Base-by-base conservation (phyloP, 2,329 filamentous ascomycete genomes). In the Corinectria fuckeliana region DNA sequence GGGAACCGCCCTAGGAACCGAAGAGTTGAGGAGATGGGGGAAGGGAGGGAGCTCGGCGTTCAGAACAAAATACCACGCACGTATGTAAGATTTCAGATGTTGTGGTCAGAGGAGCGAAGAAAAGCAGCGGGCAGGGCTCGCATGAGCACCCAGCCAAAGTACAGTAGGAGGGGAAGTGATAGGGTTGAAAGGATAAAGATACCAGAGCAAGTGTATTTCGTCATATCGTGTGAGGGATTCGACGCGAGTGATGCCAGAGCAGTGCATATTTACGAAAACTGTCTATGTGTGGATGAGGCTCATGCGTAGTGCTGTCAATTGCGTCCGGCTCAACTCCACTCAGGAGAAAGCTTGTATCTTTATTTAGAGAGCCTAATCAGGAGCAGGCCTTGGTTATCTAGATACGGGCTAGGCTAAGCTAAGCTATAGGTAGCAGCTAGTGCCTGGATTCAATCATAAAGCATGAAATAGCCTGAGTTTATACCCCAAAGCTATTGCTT, bases 1-100 rank as follows among this genome's bases (percentile, higher is more conserved):
- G 44, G n/a, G 45, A 41, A 34, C 25, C 38, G 13, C 56, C 53
- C 61, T 32, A 45, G 54, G 52, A 21, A 45, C 61, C 32, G 45
- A n/a, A 59, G 52, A 34, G 47, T 42, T 52, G 38, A 56, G 61
- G 42, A 56, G 50, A 55, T 52, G 58, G 30, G n/a, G n/a, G 6
- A 36, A 47, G 56, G 49, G 55, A 58, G 58, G 65, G 69, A 66
- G 67, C 67, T 51, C 50, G 69, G 68, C 67, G 68, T 71, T 71
- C 55, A 70, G 64, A 69, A 63, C 56, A 71, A 68, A 70, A 70
- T 68, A 71, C 61, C 65, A 70, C 55, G 48, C 50, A 48, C 58
- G 59, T 62, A 64, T 71, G 69, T 71, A 71, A 69, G 67, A 71
- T 71, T 69, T 66, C 56, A 54, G 61, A 61, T 63, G 60, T 61